Evolutionary conservation across 768 basidiomycete species (phyloP).

Genomic region (Cystoderma amianthinum): DNA sequence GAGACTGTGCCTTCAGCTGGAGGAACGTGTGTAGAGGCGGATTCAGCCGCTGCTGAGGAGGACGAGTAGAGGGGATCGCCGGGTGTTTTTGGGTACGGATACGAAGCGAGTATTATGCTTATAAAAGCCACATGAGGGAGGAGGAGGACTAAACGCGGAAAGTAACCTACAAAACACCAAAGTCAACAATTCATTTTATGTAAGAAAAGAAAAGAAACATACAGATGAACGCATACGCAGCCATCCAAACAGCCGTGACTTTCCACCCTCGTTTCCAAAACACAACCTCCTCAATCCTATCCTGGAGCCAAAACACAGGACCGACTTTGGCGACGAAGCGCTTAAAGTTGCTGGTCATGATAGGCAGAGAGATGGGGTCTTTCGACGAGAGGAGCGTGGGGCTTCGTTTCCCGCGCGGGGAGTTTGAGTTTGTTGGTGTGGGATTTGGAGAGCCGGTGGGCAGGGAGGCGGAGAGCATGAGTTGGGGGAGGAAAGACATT

Average conservation of each 20-base stretch:
- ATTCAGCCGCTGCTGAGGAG: neutral
- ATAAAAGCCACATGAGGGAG: constrained; percentile 62
- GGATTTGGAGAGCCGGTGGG: constrained; percentile 9
- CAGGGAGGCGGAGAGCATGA: constrained; percentile 25
- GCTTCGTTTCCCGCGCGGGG: constrained; percentile 15
- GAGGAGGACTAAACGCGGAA: constrained; percentile 64
- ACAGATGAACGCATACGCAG: constrained; percentile 77
- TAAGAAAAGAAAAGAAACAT: constrained; percentile 17
- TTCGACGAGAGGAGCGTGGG: constrained; percentile 44
- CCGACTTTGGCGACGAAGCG: constrained; percentile 72
- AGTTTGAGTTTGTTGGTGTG: constrained; percentile 10
- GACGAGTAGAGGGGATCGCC: constrained; percentile 9
- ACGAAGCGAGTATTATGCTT: constrained; percentile 57
- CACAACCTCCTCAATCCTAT: constrained; percentile 78
- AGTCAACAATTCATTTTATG: constrained; percentile 1
- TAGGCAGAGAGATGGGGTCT: constrained; percentile 71
- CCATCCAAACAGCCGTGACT: constrained; percentile 69
- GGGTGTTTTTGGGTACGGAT: constrained; percentile 36
- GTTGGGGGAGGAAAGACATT: constrained; percentile 26
- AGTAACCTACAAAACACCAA: constrained; percentile 48
- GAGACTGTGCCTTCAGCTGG: constrained; percentile 61
- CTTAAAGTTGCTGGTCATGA: constrained; percentile 74
- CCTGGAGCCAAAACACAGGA: constrained; percentile 86
- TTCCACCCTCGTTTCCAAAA: constrained; percentile 77
- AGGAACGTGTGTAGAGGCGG: constrained; percentile 9